phyloP scores from a whole-genome alignment of 1,284 basidiomycete genomes.

The Marasmius oreades region DNA sequence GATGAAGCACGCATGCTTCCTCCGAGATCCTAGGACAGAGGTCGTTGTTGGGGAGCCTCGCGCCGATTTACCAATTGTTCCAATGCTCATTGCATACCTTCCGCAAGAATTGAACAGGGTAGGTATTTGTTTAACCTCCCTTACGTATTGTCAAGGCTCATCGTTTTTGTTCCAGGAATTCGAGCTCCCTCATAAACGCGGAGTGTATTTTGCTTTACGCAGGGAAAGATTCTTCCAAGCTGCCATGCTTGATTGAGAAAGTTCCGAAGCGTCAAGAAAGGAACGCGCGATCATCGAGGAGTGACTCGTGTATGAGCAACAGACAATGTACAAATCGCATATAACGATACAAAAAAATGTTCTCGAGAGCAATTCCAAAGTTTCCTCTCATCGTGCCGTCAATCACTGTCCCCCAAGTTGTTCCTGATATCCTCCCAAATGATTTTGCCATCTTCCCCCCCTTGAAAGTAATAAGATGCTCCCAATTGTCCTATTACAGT shows the following conservation, averaged over 20 bases:
- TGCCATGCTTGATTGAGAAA: constrained; percentile 14
- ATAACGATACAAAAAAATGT: too few relatives aligned
- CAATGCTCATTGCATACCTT: constrained; percentile 14
- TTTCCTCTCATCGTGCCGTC: too few relatives aligned
- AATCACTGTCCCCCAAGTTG: constrained; percentile 2
- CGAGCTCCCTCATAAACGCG: constrained; percentile 18
- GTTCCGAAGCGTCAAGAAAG: not conserved
- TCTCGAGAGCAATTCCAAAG: too few relatives aligned
- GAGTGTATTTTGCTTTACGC: constrained; percentile 15
- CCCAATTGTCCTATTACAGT: constrained; percentile 16
- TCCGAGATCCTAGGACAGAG: constrained; percentile 18
- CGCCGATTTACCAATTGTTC: constrained; percentile 15
- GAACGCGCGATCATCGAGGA: not conserved
- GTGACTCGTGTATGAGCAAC: not conserved
- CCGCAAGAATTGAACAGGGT: constrained; percentile 19
- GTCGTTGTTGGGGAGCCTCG: constrained; percentile 18
- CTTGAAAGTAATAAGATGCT: constrained; percentile 16
- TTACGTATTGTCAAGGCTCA: not conserved
- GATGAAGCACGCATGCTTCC: constrained; percentile 17
- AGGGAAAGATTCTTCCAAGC: constrained; percentile 20
- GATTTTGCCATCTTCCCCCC: constrained; percentile 7
- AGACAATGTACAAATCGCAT: too few relatives aligned
- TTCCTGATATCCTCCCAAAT: constrained; percentile 2
- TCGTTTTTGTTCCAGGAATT: constrained; percentile 13
- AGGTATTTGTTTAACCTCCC: not conserved